Conservation (phyloP, 139 green algal genomes). For the Chlamydomonas sp. region DNA sequence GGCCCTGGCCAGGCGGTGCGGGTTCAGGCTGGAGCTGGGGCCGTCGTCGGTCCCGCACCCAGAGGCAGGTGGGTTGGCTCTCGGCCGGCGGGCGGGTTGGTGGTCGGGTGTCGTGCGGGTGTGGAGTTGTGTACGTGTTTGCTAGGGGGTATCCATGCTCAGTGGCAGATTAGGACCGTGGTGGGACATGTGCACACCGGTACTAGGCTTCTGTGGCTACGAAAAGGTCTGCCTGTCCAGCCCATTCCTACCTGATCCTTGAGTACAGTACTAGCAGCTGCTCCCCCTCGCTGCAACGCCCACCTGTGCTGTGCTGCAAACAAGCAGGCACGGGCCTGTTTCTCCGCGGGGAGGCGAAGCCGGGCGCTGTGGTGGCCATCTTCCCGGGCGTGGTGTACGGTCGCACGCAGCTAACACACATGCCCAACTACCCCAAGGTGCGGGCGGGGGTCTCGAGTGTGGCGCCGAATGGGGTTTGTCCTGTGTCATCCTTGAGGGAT, state of each 20-base stretch:
- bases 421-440: conserved; percentile 53
- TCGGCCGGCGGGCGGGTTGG: neutral
- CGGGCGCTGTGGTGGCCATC: conserved; percentile 44
- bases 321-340: conserved; percentile 41
- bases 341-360: conserved; percentile 5
- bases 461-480: too few relatives aligned
- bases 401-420: conserved; percentile 48
- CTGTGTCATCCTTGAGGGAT: too few relatives aligned
- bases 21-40: conserved; percentile 14
- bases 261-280: neutral
- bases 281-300: neutral
- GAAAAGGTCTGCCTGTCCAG: neutral
- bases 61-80: conserved; percentile 21
- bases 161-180: too few relatives aligned
- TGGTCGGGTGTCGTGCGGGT: neutral
- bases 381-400: conserved; percentile 48
- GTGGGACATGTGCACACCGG: too few relatives aligned
- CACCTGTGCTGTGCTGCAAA: neutral
- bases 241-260: neutral
- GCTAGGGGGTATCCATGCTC: too few relatives aligned
- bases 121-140: neutral
- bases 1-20: conserved; percentile 9
- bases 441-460: neutral
- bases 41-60: conserved; percentile 32
- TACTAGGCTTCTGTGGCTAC: too few relatives aligned